These are phyloP conservation scores for Viola pubescens DNA, from an alignment of 441 rosid genomes.

Conservation along the genomic window DNA sequence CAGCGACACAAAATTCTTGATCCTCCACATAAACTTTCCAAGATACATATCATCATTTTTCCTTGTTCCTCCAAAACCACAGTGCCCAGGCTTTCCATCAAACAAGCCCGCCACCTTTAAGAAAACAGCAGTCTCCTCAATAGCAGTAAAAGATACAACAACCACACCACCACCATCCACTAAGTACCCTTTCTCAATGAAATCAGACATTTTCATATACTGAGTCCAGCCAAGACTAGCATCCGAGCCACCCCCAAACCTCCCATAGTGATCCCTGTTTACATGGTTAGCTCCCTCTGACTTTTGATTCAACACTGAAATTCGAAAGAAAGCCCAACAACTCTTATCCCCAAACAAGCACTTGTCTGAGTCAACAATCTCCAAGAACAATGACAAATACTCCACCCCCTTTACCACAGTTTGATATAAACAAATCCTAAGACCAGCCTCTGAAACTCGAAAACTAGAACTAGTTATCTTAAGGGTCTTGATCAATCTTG, in stretches of 20 bases:
- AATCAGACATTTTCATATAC: slow-evolving; percentile 71
- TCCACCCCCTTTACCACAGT: slow-evolving; percentile 56
- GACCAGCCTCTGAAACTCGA: slow-evolving; percentile 69
- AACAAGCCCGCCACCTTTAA: slow-evolving; percentile 38
- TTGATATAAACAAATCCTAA: slow-evolving; percentile 61
- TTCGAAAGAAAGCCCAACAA: slow-evolving; percentile 83
- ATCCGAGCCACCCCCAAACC: slow-evolving; percentile 67
- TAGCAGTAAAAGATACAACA: slow-evolving; percentile 65
- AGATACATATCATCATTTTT: slow-evolving; percentile 54
- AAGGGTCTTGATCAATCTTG: slow-evolving; percentile 66
- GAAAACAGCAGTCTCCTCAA: slow-evolving; percentile 54
- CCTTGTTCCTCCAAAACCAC: slow-evolving; percentile 31
- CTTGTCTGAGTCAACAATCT: slow-evolving; percentile 70
- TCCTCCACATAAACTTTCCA: slow-evolving; percentile 68
- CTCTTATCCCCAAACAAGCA: slow-evolving; percentile 33
- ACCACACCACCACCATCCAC: slow-evolving; percentile 59
- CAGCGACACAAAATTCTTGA: slow-evolving; percentile 65
- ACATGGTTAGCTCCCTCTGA: slow-evolving; percentile 54
- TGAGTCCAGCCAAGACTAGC: slow-evolving; percentile 82
- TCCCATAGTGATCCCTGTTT: slow-evolving; percentile 69
- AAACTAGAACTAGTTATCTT: slow-evolving; percentile 81
- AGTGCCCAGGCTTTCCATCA: slow-evolving; percentile 48
- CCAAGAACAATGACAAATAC: slow-evolving; percentile 65
- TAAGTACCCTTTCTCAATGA: slow-evolving; percentile 50
- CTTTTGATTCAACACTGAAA: slow-evolving; percentile 71